Evolutionary conservation across 495 filamentous ascomycete genomes (phyloP), one percentile per base, ranked within the genome.

Genomic region (Glutinoglossum americanum): DNA sequence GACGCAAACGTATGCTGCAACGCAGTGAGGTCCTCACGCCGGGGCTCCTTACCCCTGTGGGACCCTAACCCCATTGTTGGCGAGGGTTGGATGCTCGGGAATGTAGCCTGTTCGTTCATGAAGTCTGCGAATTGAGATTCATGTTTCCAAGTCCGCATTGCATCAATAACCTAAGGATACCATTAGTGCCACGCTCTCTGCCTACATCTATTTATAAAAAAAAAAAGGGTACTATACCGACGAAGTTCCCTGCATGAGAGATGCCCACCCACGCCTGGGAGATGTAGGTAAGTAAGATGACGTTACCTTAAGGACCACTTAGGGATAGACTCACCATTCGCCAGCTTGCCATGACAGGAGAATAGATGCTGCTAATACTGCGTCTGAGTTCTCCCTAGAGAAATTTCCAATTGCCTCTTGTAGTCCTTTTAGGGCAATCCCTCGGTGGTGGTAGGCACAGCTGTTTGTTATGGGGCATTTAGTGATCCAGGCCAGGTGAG

Each of bases 341-440:
- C 82, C 88, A 59, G 86, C 85, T 71, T 97, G 92, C 93, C 93
- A 98, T 49, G 90, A 90, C 48, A 98, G 74, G 53, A 97, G 75
- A 35, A 95, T 80, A 13, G 89, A 97, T 27, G 92, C 87, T 55
- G 89, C 92, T 30, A 98, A 76, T 57, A 95, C 82, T 37, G 90
- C 87, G 70, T 98, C 90, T 15, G 85, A 88, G 63, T 89, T 96
- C 41, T 82, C 80, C 62, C 76, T 80, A 8, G 87, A 94, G 69
- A 97, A 97, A 26, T 75, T 73, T 32, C 80, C 80, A 61, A 96
- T 89, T 17, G 87, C 87, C 62, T 85, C 81, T 63, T 94, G 88
- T 26, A 97, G 69, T 23, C 93, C 90, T 62, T 86, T 87, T 55
- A 96, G 72, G 30, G 92, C 90, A 57, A 82, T 74, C 19, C 83